A percentile compares a stretch with the other conserved stretches of the same genome.
Evolutionary conservation across 2,329 filamentous ascomycete genomes (phyloP).

Genomic region (Botrytis squamosa): DNA sequence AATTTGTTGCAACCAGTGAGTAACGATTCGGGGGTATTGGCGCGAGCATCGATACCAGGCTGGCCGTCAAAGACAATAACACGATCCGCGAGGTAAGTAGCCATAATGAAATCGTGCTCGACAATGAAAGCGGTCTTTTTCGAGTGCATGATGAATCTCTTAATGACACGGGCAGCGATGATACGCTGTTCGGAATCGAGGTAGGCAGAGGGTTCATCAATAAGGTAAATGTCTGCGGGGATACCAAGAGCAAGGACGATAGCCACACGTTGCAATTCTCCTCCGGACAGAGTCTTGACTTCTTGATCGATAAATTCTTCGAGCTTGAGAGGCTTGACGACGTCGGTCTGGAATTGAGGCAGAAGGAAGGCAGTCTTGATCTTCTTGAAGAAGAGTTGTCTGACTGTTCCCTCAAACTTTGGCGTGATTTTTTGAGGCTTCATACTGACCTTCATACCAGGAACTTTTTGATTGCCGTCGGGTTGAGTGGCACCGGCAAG

Average conservation of each 20-base stretch:
- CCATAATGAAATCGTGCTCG: conserved; percentile 99
- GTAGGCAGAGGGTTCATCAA: conserved; percentile 96
- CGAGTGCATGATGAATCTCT: conserved; percentile 99
- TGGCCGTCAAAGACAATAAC: conserved; percentile 98
- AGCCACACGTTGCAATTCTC: conserved; percentile 98
- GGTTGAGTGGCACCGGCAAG: conserved; percentile 92
- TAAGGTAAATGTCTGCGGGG: conserved; percentile 96
- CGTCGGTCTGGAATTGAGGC: conserved; percentile 98
- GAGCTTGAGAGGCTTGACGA: conserved; percentile 98
- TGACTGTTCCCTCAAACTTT: conserved; percentile 95
- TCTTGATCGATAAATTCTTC: conserved; percentile 99
- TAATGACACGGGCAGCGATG: conserved; percentile 94
- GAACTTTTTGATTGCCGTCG: conserved; percentile 73
- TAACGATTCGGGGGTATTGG: conserved; percentile 86
- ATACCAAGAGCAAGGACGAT: conserved; percentile 95
- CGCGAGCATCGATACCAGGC: conserved; percentile 83
- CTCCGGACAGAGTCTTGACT: conserved; percentile 97
- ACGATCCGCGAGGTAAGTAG: conserved; percentile 73
- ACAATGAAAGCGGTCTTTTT: conserved; percentile 99
- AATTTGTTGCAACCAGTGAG: conserved; percentile 93
- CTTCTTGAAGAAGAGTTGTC: conserved; percentile 99
- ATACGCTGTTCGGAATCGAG: conserved; percentile 99
- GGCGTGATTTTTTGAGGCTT: conserved; percentile 99
- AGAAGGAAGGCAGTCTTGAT: conserved; percentile 96
- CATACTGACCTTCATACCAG: conserved; percentile 97